These are phyloP conservation scores for Septoria linicola DNA, from an alignment of 2,329 filamentous ascomycete genomes.

Conservation along the genomic window DNA sequence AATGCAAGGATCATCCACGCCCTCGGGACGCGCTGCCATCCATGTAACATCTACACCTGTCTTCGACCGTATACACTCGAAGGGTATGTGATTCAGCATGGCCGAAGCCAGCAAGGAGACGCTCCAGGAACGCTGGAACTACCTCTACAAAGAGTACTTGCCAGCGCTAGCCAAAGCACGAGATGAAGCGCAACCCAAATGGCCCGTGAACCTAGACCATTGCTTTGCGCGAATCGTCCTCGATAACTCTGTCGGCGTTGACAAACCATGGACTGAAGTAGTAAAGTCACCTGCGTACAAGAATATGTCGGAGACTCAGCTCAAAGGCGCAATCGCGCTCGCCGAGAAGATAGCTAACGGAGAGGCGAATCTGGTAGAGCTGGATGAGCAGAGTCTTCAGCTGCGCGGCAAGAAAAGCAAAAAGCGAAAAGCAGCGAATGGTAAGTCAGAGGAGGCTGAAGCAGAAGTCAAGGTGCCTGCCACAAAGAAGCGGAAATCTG, in stretches of 20 bases:
- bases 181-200: slow-evolving; percentile 39
- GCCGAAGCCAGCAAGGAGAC: slow-evolving; percentile 15
- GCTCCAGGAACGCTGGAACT: slow-evolving; percentile 30
- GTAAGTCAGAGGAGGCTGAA: neutral
- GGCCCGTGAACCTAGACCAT: slow-evolving; percentile 48
- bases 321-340: slow-evolving; percentile 41
- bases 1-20: neutral
- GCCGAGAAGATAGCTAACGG: slow-evolving; percentile 42
- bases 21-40: neutral
- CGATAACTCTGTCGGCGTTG: slow-evolving; percentile 43
- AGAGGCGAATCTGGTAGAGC: slow-evolving; percentile 39
- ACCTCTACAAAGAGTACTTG: slow-evolving; percentile 33
- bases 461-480: neutral
- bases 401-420: slow-evolving; percentile 39
- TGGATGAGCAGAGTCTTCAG: slow-evolving; percentile 44
- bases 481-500: slow-evolving; percentile 29
- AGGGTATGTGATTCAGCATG: neutral
- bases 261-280: slow-evolving; percentile 45
- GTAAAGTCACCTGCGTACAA: slow-evolving; percentile 45
- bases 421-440: slow-evolving; percentile 24
- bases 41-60: neutral
- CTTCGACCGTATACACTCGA: neutral
- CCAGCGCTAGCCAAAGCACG: slow-evolving; percentile 33
- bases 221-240: slow-evolving; percentile 50
- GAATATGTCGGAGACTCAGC: slow-evolving; percentile 44